Base-by-base conservation (phyloP, 768 basidiomycete genomes). In the Crucibulum laeve region DNA sequence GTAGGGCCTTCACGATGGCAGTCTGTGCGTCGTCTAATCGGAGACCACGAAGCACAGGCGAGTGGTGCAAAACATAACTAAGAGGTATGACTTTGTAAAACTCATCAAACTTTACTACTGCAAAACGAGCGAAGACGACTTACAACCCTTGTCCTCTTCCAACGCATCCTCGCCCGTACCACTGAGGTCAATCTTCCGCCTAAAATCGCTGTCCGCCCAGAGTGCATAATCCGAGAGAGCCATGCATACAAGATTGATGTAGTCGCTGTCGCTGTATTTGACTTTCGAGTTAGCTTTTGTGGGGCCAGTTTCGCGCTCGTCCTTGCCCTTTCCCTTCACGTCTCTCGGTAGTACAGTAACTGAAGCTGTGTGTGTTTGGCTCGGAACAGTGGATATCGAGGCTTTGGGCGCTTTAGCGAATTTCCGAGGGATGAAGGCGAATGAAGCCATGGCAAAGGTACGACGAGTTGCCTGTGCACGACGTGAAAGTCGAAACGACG, bases 151-250 rank as follows among this genome's bases (percentile, higher is more conserved):
- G 7, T 45, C 44, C 21, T 51, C 47, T 55, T 25, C 57, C 52
- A 45, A 21, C 55, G 46, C 26, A 23, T 32, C 43, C 14, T 39
- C 32, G 34, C 53, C 38, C 58, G 67, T 49, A 56, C 59, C 41
- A 13, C 22, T 38, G 21, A 35, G n/a, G 13, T 78, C 77, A 11
- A 83, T 61, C 23, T 63, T 70, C 40, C 70, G 60, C 19, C 77
- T 64, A 7, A 87, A 54, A 40, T 80, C 79, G 0, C 73, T 60
- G 52, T 87, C 76, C 3, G 60, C 54, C 87, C 85, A 91, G 6
- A 89, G 56, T 5, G 73, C 69, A 59, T 87, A 77, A 53, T 87
- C 77, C 4, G 87, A 85, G n/a, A 91, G 62, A 0, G 86, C 73
- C 3, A 90, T 72, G 38, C 60, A 63, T 17, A 83, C 50, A 25